Conservation (phyloP, 2,329 filamentous ascomycete genomes). For the Juglanconis juglandina region DNA sequence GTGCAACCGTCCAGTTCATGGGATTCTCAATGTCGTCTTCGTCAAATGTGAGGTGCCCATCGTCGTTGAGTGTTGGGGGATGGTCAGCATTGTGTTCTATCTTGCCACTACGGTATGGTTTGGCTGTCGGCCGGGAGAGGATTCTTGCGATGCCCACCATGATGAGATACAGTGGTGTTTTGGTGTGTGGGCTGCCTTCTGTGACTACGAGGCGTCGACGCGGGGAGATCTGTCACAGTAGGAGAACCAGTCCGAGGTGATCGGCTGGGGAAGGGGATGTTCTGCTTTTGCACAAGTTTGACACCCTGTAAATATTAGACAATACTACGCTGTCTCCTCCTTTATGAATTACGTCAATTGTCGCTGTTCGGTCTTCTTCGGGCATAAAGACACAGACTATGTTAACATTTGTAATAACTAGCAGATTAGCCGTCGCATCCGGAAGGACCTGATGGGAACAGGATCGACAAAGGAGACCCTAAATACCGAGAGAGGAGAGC, state of each 20-base stretch:
- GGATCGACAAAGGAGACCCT: no score
- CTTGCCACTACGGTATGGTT: conserved; percentile 45
- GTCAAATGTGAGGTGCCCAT: conserved; percentile 50
- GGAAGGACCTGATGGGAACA: no score
- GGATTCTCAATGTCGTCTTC: conserved; percentile 50
- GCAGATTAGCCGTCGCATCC: no score
- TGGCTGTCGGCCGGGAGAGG: conserved; percentile 48
- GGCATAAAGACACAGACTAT: neutral
- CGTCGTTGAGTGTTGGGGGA: conserved; percentile 42
- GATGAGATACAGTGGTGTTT: neutral
- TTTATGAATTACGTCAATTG: neutral
- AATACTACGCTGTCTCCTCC: neutral
- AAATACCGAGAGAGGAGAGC: no score
- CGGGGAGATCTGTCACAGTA: neutral
- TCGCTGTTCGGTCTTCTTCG: neutral
- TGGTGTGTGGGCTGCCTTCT: neutral
- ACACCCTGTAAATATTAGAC: neutral
- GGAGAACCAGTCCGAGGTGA: no score
- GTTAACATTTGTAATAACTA: no score
- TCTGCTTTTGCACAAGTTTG: neutral
- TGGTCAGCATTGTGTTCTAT: conserved; percentile 29
- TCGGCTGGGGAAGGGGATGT: no score
- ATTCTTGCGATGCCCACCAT: conserved; percentile 42
- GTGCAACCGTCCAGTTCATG: conserved; percentile 41
- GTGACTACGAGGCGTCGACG: neutral